Evolutionary conservation across 2,329 filamentous ascomycete species (phyloP), one percentile per base, ranked within the genome.

Genomic region (Aspergillus brunneoviolaceus): DNA sequence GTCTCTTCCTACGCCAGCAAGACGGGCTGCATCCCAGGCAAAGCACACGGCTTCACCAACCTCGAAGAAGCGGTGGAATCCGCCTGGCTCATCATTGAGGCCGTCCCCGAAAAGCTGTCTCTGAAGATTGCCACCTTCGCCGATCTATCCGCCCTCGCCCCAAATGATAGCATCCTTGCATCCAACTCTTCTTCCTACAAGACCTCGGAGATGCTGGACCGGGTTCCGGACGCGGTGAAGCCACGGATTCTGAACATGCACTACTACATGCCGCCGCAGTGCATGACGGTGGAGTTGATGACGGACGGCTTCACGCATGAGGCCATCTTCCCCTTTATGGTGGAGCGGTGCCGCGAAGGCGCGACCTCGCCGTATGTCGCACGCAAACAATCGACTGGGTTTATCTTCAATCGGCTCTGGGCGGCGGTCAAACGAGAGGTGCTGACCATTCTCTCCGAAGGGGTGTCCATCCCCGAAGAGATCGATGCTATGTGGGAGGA

Each of bases 321-420:
- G 0, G 70, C 63, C 1, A 76, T 84, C 4, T 78, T 85, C 50
- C 72, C 76, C 0, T 83, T 84, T 60, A 61, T 85, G 49, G 71
- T 71, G 2, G 70, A 78, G 16, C 70, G 74, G 39, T 76, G 76
- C 3, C 65, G 67, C 21, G 77, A 78, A n/a, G 75, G 72, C 2
- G 81, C 76, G 0, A 76, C 78, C 33, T 66, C 73, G 2, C 81
- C 81, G 0, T 76, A 77, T 23, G 66, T 75, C 4, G 81, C 81
- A 0, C 65, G 74, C 6, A 80, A 78, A 52, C 79, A 85, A 62
- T 83, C 81, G 0, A 83, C 82, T 0, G 72, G 83, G 0, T 81
- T 85, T 62, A 80, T 86, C 39, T 82, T 84, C 65, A 85, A 85
- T 57, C 79, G 83, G 0, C 68, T 85, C 0, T 86, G 83, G 83